A percentile compares a stretch with the other conserved stretches of the same genome.
These are phyloP conservation scores for Schoenoplectus triqueter DNA, from an alignment of 202 grass and related monocot species.

Conservation along the genomic window DNA sequence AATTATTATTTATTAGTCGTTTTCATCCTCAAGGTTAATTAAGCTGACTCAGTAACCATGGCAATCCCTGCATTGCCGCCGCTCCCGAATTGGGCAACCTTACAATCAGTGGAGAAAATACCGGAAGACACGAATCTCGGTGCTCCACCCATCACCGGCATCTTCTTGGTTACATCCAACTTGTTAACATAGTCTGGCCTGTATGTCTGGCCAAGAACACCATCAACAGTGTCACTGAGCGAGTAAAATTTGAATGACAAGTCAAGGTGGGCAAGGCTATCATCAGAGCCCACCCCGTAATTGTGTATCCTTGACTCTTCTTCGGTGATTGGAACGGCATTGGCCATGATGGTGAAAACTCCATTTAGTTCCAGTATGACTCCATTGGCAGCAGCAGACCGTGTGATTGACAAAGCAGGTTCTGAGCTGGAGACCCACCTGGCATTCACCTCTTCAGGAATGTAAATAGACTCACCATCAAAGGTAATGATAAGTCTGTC, in stretches of 20 bases:
- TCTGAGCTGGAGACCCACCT: conserved; percentile 39
- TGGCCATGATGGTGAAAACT: conserved; percentile 48
- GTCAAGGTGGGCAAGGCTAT: conserved; percentile 60
- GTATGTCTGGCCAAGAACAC: conserved; percentile 75
- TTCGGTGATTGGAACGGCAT: conserved; percentile 51
- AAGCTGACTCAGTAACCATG: conserved; percentile 40
- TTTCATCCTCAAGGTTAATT: conserved; percentile 13
- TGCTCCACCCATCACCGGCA: conserved; percentile 64
- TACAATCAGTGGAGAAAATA: conserved; percentile 57
- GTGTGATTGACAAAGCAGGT: conserved; percentile 42
- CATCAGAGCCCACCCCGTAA: conserved; percentile 52
- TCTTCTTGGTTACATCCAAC: conserved; percentile 45
- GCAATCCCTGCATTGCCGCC: conserved; percentile 7
- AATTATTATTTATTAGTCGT: conserved; percentile 1
- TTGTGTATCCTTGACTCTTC: conserved; percentile 66
- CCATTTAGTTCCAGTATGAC: conserved; percentile 48
- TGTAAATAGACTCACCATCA: conserved; percentile 42
- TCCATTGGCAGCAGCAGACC: conserved; percentile 46
- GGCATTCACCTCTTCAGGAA: conserved; percentile 36
- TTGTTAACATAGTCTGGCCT: conserved; percentile 52
- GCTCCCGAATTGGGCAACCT: conserved; percentile 33
- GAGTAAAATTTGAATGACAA: conserved; percentile 64
- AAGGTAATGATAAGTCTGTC: conserved; percentile 51
- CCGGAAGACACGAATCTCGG: conserved; percentile 48
- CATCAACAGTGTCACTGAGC: conserved; percentile 48